A percentile compares a stretch with the other conserved stretches of the same genome.
Evolutionary conservation across 1,284 basidiomycete genomes (phyloP).

Genomic region (Boletus subluridellus): DNA sequence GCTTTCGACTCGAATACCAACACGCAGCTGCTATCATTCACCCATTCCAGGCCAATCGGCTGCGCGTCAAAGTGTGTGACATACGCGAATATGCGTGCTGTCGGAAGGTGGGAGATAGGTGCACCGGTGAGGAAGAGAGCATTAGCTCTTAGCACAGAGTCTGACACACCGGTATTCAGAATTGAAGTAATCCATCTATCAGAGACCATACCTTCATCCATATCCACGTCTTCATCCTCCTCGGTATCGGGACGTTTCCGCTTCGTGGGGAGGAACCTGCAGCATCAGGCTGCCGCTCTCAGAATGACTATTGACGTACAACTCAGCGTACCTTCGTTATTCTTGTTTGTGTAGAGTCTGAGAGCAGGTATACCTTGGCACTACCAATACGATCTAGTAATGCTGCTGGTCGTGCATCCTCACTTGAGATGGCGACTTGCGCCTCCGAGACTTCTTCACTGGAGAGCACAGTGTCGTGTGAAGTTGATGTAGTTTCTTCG

Average conservation of each 20-base stretch:
- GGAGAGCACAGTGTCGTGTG: constrained; percentile 50
- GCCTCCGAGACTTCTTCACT: constrained; percentile 44
- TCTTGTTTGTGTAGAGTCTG: constrained; percentile 53
- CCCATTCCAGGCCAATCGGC: constrained; percentile 72
- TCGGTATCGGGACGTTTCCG: constrained; percentile 49
- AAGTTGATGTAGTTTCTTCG: constrained; percentile 33
- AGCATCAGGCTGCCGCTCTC: constrained; percentile 46
- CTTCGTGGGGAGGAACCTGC: constrained; percentile 44
- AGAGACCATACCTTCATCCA: constrained; percentile 39
- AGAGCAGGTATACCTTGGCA: constrained; percentile 66
- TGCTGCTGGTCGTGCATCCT: constrained; percentile 27
- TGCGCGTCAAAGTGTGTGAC: constrained; percentile 66
- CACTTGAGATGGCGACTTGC: constrained; percentile 21
- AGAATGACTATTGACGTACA: constrained; percentile 33
- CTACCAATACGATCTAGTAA: constrained; percentile 64
- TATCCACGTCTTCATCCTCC: constrained; percentile 45
- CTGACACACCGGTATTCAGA: constrained; percentile 15
- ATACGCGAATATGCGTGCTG: constrained; percentile 70
- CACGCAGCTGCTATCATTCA: constrained; percentile 74
- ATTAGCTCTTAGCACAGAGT: constrained; percentile 49
- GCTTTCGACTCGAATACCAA: constrained; percentile 61
- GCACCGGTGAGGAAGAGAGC: constrained; percentile 67
- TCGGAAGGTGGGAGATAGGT: constrained; percentile 67
- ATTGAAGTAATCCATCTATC: background rate
- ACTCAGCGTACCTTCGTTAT: constrained; percentile 67